Conservation (phyloP, 371 early-diverging fungal species). For the Actinomortierella ambigua region DNA sequence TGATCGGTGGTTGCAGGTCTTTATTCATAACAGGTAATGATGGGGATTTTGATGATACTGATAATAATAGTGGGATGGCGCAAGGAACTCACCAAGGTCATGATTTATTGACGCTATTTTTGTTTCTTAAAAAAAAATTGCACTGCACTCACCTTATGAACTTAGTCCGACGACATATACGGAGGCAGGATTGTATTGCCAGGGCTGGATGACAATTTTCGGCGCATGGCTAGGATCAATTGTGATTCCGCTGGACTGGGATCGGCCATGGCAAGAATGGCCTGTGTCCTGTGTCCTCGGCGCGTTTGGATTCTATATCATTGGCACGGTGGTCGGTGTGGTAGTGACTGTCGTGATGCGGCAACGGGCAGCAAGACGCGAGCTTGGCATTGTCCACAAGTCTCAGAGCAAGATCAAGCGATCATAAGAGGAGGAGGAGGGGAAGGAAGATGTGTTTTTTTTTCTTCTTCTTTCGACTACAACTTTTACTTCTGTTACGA, state of each 20-base stretch:
- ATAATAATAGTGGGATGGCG: too few species aligned
- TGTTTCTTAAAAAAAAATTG: not conserved
- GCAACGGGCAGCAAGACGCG: constrained; percentile 22
- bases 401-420: too few species aligned
- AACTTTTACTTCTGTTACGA: too few species aligned
- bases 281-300: constrained; percentile 51
- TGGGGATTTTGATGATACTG: not conserved
- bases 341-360: constrained; percentile 34
- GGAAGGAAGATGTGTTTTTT: too few species aligned
- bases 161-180: constrained; percentile 31
- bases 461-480: too few species aligned
- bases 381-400: constrained; percentile 31
- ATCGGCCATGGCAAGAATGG: constrained; percentile 56
- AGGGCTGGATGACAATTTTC: constrained; percentile 42
- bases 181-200: constrained; percentile 37
- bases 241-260: constrained; percentile 54
- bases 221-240: constrained; percentile 54
- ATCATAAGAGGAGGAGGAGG: too few species aligned
- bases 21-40: constrained; percentile 35
- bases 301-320: constrained; percentile 40
- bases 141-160: not conserved
- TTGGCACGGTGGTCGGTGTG: constrained; percentile 38
- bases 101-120: not conserved
- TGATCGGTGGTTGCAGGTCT: constrained; percentile 32
- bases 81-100: not conserved